Percentiles rank a stretch among this genome's conserved stretches.
Conservation (phyloP, 1,284 basidiomycete genomes). For the Moesziomyces sp. region DNA sequence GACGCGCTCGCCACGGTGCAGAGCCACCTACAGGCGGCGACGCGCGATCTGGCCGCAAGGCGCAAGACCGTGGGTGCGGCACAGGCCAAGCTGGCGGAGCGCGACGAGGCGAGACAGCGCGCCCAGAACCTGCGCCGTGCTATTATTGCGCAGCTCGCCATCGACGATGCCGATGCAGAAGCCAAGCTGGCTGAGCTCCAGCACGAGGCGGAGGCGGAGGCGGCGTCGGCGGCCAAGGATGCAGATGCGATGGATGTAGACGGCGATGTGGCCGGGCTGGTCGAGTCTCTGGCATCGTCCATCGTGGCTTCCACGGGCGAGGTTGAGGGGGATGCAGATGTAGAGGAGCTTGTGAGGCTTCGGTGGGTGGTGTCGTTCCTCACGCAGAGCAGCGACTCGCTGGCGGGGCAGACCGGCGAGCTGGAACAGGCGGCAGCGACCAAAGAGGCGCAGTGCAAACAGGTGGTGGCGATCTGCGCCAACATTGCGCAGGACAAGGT, state of each 20-base stretch:
- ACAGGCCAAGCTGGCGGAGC: slow-evolving; percentile 55
- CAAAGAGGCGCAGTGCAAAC: slow-evolving; percentile 88
- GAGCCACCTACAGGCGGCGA: slow-evolving; percentile 85
- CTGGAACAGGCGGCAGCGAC: slow-evolving; percentile 79
- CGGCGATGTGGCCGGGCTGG: slow-evolving; percentile 10
- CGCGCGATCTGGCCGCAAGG: slow-evolving; percentile 87
- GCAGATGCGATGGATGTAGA: slow-evolving; percentile 37
- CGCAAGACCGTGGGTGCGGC: slow-evolving; percentile 72
- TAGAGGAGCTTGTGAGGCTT: slow-evolving; percentile 46
- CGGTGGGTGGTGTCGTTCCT: slow-evolving; percentile 47
- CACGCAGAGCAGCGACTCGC: slow-evolving; percentile 31
- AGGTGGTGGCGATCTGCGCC: slow-evolving; percentile 88
- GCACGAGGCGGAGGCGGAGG: neutral
- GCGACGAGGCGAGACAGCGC: slow-evolving; percentile 55
- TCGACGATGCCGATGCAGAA: slow-evolving; percentile 57
- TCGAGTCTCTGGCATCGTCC: slow-evolving; percentile 8
- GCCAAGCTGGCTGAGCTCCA: neutral
- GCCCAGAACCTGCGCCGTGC: slow-evolving; percentile 51
- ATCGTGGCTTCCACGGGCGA: slow-evolving; percentile 2
- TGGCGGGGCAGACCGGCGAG: slow-evolving; percentile 80
- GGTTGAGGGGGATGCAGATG: neutral
- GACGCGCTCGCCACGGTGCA: slow-evolving; percentile 86
- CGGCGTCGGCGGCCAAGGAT: neutral
- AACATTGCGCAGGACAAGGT: slow-evolving; percentile 87
- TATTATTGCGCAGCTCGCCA: slow-evolving; percentile 71